Conservation (phyloP, 2,329 filamentous ascomycete genomes). For the Xylaria sp. region DNA sequence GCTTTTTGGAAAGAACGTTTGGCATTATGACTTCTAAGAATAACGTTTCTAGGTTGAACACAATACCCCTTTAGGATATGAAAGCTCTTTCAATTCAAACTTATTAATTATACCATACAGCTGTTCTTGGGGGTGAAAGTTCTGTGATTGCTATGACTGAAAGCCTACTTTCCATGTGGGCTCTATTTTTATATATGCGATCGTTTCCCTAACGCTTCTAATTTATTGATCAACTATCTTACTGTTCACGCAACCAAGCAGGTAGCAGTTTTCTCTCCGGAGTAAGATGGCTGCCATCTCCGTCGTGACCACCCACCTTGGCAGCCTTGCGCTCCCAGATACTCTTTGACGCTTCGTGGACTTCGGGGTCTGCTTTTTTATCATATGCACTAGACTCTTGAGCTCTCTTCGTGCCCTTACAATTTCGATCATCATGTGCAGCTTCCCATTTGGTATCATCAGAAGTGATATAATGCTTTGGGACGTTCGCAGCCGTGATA, state of each 20-base stretch:
- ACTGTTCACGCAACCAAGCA: slow-evolving; percentile 5
- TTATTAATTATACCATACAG: background rate
- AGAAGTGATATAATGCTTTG: background rate
- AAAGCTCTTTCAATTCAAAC: background rate
- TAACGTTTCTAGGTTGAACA: background rate
- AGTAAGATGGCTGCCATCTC: too few species aligned
- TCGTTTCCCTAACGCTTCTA: too few species aligned
- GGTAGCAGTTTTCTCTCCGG: background rate
- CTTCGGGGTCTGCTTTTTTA: background rate
- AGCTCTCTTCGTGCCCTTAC: background rate
- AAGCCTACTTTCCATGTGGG: background rate
- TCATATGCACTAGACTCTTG: background rate
- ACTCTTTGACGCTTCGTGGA: background rate
- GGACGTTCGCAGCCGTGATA: background rate
- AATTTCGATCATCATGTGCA: background rate
- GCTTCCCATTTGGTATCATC: background rate
- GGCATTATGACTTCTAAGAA: background rate
- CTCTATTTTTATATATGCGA: too few species aligned
- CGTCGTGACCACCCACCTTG: background rate
- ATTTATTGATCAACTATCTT: background rate
- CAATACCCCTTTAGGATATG: background rate
- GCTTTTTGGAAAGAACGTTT: background rate
- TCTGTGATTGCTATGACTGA: background rate
- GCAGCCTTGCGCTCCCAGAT: slow-evolving; percentile 12
- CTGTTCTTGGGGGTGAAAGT: background rate